A percentile compares a stretch with the other conserved stretches of the same genome.
Conservation (phyloP, 2,329 filamentous ascomycete species). For the Ophiocordyceps camponoti-leonardi region DNA sequence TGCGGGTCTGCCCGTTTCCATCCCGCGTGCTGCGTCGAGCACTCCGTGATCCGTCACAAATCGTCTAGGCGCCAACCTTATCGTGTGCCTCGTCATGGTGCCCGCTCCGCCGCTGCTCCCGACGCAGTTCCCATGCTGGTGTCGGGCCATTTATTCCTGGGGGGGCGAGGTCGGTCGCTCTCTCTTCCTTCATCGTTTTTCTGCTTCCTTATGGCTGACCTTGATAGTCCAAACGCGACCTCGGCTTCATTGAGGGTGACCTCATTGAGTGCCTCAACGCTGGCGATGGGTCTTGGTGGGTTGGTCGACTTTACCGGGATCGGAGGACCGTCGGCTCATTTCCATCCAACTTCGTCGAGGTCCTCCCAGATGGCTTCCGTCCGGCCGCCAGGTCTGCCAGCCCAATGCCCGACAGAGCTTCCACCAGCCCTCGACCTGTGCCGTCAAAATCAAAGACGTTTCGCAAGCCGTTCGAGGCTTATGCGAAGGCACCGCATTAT, state of each 20-base stretch:
- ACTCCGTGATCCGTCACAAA: not conserved
- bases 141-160: slow-evolving; percentile 82
- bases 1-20: not conserved
- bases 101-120: slow-evolving; percentile 46
- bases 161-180: slow-evolving; percentile 51
- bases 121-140: slow-evolving; percentile 77
- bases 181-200: not conserved
- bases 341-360: slow-evolving; percentile 91
- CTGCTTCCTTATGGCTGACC: slow-evolving; percentile 6
- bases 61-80: not conserved
- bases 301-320: slow-evolving; percentile 77
- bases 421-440: slow-evolving; percentile 34
- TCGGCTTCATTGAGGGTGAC: slow-evolving; percentile 95
- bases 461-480: slow-evolving; percentile 50
- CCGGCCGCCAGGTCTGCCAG: slow-evolving; percentile 49
- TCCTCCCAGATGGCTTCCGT: slow-evolving; percentile 71
- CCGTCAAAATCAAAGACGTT: slow-evolving; percentile 46
- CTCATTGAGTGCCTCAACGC: slow-evolving; percentile 96
- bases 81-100: slow-evolving; percentile 21
- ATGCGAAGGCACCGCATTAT: slow-evolving; percentile 49
- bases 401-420: slow-evolving; percentile 38
- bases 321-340: slow-evolving; percentile 83
- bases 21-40: not conserved
- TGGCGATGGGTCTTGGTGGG: slow-evolving; percentile 97
- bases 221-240: slow-evolving; percentile 63